Evolutionary conservation across 768 basidiomycete species (phyloP), one percentile per base, ranked within the genome.

Genomic region (Fomitopsis serialis): DNA sequence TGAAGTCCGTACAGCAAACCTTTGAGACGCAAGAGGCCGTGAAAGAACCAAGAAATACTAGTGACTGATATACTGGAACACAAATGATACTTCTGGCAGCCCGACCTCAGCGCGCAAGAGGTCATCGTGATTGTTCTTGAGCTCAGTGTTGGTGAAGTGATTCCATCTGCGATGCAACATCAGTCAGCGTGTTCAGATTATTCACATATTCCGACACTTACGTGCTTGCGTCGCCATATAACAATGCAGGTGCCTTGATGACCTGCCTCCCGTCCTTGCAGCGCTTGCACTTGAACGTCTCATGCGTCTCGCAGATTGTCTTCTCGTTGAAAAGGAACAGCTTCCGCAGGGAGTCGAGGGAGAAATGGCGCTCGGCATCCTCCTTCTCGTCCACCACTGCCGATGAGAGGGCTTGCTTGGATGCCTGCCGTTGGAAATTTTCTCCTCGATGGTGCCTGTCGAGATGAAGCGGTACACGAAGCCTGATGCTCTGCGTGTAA

Each of bases 391-490:
- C 96, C 19, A 99, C 95, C 2, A 98, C 94, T n/a, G 93, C 93
- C 1, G 94, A 94, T 0, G 97, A 98, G 11, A 98, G 80, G 2
- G 95, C 92, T 68, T 96, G 93, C 69, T 99, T 99, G 59, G 85
- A 89, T 13, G 89, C 93, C 70, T 99, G 97, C 44, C 97, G 79
- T 68, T 99, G 97, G 70, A 98, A 98, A 98, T 97, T 76, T 98
- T 98, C 72, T 98, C 96, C 70, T 98, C 95, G 56, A 98, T 97
- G 1, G 95, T 97, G 2, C 95, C 96, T 0, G 94, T 93, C 4
- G 92, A 88, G 59, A 98, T 95, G 70, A 98, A 99, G 22, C 96
- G 91, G 68, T 98, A 99, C 3, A 98, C 96, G 61, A 99, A 99
- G 64, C 93, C 92, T 96, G 47, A 22, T 15, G 29, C 29, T 32